These are phyloP conservation scores for Cyclocybe cylindracea DNA, from an alignment of 768 basidiomycete species.

Conservation along the genomic window DNA sequence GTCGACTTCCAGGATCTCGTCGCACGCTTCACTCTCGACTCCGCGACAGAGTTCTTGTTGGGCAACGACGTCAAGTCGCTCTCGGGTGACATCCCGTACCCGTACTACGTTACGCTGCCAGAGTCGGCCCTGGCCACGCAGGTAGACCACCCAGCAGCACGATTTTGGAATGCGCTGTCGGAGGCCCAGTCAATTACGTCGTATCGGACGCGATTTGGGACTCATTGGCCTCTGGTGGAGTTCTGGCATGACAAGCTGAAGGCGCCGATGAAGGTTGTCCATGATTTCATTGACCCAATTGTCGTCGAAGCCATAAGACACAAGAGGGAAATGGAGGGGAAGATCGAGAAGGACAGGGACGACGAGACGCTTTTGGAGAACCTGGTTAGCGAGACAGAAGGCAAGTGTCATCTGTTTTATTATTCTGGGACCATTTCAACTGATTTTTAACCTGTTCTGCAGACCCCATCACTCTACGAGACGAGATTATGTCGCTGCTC, in stretches of 20 bases:
- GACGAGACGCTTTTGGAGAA: slow-evolving; percentile 45
- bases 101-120: slow-evolving; percentile 15
- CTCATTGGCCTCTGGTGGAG: slow-evolving; percentile 45
- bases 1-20: slow-evolving; percentile 60
- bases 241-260: slow-evolving; percentile 43
- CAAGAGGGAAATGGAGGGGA: slow-evolving; percentile 25
- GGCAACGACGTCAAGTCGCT: slow-evolving; percentile 42
- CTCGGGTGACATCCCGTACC: slow-evolving; percentile 17
- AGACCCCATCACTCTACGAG: slow-evolving; percentile 34
- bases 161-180: slow-evolving; percentile 33
- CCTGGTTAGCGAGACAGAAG: slow-evolving; percentile 42
- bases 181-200: slow-evolving; percentile 34
- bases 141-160: slow-evolving; percentile 24
- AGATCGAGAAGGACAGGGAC: slow-evolving; percentile 22
- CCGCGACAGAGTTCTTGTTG: slow-evolving; percentile 58
- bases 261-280: slow-evolving; percentile 39
- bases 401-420: slow-evolving; percentile 27
- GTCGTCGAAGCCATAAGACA: slow-evolving; percentile 37
- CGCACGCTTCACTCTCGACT: slow-evolving; percentile 60
- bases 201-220: slow-evolving; percentile 35
- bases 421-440: background rate
- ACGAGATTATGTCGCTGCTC: slow-evolving; percentile 43
- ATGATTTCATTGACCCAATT: slow-evolving; percentile 50
- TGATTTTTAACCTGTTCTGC: background rate
- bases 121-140: slow-evolving; percentile 12